These are phyloP conservation scores for Dicorynia guianensis DNA, from an alignment of 306 rosid species.

Conservation along the genomic window DNA sequence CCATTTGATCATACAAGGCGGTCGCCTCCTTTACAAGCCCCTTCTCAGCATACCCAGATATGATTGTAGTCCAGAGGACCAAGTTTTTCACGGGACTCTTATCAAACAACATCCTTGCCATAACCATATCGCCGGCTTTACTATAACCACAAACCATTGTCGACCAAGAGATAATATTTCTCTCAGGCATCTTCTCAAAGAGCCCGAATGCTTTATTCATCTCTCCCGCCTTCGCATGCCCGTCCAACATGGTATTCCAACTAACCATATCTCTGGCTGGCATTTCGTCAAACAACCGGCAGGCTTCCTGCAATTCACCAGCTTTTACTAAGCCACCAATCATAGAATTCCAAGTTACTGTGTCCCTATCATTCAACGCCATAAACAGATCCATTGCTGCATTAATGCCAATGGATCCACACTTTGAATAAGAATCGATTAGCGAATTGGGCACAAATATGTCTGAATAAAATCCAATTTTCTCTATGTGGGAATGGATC, in stretches of 20 bases:
- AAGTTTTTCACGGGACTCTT: slow-evolving; percentile 71
- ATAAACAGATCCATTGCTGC: slow-evolving; percentile 61
- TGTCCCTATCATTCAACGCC: slow-evolving; percentile 61
- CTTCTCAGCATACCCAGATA: slow-evolving; percentile 83
- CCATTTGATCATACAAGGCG: slow-evolving; percentile 67
- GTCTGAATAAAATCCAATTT: slow-evolving; percentile 63
- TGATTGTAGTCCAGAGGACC: slow-evolving; percentile 81
- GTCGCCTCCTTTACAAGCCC: slow-evolving; percentile 67
- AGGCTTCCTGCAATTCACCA: slow-evolving; percentile 57
- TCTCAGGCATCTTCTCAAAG: slow-evolving; percentile 73
- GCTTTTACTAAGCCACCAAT: slow-evolving; percentile 64
- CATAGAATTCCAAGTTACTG: slow-evolving; percentile 76
- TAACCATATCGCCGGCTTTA: slow-evolving; percentile 71
- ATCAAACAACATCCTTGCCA: slow-evolving; percentile 77
- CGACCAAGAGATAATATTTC: slow-evolving; percentile 83
- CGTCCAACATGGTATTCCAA: slow-evolving; percentile 89
- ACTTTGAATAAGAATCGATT: slow-evolving; percentile 64
- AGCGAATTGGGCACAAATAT: slow-evolving; percentile 76
- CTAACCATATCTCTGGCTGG: slow-evolving; percentile 74
- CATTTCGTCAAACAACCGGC: slow-evolving; percentile 74
- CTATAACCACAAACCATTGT: slow-evolving; percentile 76
- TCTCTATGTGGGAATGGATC: slow-evolving; percentile 71
- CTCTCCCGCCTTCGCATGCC: slow-evolving; percentile 61
- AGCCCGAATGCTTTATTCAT: slow-evolving; percentile 69
- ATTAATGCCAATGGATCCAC: slow-evolving; percentile 60